phyloP scores from a whole-genome alignment of 2,329 filamentous ascomycete species.

The Septoria linicola region DNA sequence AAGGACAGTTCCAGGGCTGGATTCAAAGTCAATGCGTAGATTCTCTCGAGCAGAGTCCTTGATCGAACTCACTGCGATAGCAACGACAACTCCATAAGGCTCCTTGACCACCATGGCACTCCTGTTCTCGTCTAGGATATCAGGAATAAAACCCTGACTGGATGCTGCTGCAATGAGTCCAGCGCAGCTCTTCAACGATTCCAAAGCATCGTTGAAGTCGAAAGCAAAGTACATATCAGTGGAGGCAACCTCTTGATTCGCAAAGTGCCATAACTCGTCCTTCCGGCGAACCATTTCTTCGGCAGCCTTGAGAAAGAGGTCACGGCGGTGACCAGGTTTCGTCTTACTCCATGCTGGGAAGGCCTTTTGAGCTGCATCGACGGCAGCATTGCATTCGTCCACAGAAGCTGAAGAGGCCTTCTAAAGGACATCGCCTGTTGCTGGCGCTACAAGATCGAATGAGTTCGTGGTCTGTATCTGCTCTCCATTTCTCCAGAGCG shows the following conservation, averaged over 20 bases:
- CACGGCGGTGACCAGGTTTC: conserved; percentile 60
- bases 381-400: conserved; percentile 55
- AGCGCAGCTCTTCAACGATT: conserved; percentile 53
- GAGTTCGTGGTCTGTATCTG: conserved; percentile 47
- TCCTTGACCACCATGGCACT: conserved; percentile 62
- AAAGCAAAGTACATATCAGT: conserved; percentile 39
- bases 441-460: conserved; percentile 58
- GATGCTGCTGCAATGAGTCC: conserved; percentile 47
- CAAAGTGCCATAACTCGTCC: conserved; percentile 61
- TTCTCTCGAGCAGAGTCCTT: not conserved
- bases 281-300: conserved; percentile 60
- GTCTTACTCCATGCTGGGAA: conserved; percentile 66
- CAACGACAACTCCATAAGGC: conserved; percentile 73
- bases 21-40: not conserved
- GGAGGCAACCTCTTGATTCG: conserved; percentile 57
- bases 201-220: conserved; percentile 40
- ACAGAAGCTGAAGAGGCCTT: conserved; percentile 58
- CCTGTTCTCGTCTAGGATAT: conserved; percentile 52
- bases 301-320: conserved; percentile 67
- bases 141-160: conserved; percentile 50
- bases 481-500: conserved; percentile 48
- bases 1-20: conserved; percentile 66
- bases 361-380: conserved; percentile 64
- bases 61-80: conserved; percentile 48
- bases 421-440: conserved; percentile 52